Conservation (phyloP, 805 yeast species). For the Starmerella powellii region DNA sequence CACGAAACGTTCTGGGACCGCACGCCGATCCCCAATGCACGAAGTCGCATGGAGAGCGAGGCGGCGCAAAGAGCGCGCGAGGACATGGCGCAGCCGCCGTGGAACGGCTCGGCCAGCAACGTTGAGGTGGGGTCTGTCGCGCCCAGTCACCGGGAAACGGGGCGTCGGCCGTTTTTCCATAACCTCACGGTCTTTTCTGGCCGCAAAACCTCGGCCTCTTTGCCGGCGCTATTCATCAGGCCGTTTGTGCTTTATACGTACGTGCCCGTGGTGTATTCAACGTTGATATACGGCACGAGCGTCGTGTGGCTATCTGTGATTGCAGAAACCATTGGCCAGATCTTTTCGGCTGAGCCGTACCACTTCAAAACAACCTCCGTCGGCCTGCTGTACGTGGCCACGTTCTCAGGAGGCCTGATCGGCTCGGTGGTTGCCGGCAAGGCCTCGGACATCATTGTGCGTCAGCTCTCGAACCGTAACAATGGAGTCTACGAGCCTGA, state of each 20-base stretch:
- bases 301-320: conserved; percentile 55
- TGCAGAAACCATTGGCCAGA: conserved; percentile 43
- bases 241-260: conserved; percentile 41
- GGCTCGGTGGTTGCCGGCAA: conserved; percentile 47
- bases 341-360: conserved; percentile 38
- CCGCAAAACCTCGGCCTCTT: conserved; percentile 37
- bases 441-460: conserved; percentile 38
- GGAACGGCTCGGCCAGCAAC: conserved; percentile 6
- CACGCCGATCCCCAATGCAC: conserved; percentile 39
- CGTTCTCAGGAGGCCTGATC: conserved; percentile 45
- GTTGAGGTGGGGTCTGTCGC: too few species aligned
- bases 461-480: conserved; percentile 36
- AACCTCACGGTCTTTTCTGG: conserved; percentile 39
- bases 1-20: conserved; percentile 59
- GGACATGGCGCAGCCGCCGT: conserved; percentile 15
- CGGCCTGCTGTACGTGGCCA: conserved; percentile 44
- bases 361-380: conserved; percentile 36
- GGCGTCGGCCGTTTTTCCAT: conserved; percentile 25
- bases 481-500: conserved; percentile 53
- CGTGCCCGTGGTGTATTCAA: conserved; percentile 42
- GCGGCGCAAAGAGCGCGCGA: conserved; percentile 34
- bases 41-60: conserved; percentile 38
- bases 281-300: conserved; percentile 43
- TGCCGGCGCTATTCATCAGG: conserved; percentile 45
- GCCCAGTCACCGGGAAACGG: too few species aligned